Evolutionary conservation across 2,329 filamentous ascomycete genomes (phyloP), one percentile per base, ranked within the genome.

Genomic region (Aphanocladium album): DNA sequence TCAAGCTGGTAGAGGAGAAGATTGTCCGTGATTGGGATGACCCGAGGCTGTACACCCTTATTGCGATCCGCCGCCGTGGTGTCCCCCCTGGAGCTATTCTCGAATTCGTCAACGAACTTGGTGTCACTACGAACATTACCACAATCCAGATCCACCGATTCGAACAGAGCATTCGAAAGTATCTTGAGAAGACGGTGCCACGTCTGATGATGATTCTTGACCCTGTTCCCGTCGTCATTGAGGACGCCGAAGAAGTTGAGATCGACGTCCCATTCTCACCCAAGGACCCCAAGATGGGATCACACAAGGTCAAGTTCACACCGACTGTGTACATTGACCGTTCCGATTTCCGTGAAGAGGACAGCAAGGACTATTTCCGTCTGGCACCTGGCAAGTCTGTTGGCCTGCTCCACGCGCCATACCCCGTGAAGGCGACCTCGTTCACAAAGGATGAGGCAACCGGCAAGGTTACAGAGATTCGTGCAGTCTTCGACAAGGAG

Each of bases 21-120:
- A 81, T 88, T 64, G 93, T 98, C 8, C 85, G 89, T 41, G 90
- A 85, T 59, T 97, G 93, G 91, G 90, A 97, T 67, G 93, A 97
- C 68, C 93, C 93, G 12, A 84, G 93, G 37, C 80, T 98, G 5
- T 96, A 91, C 76, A 96, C 93, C 1, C 79, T 97, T 19, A 91
- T 93, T 62, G 91, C 85, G 1, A 84, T 97, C 54, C 88, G 90
- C 58, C 85, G 93, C 56, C 85, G 93, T 62, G 93, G 93, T 71
- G 84, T 97, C 0, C 93, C 93, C 1, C 91, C 93, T 0, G 90
- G 90, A 25, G 93, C 92, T 1, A 89, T 97, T 62, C 84, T 96
- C 61, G 88, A 90, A 59, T 98, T 97, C 68, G 87, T 97, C 62
- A 91, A 91, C 66, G 92, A 96, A 74, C 85, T 97, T 21, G 93